Evolutionary conservation across 2,329 filamentous ascomycete species (phyloP).

Genomic region (Parastagonospora nodorum): DNA sequence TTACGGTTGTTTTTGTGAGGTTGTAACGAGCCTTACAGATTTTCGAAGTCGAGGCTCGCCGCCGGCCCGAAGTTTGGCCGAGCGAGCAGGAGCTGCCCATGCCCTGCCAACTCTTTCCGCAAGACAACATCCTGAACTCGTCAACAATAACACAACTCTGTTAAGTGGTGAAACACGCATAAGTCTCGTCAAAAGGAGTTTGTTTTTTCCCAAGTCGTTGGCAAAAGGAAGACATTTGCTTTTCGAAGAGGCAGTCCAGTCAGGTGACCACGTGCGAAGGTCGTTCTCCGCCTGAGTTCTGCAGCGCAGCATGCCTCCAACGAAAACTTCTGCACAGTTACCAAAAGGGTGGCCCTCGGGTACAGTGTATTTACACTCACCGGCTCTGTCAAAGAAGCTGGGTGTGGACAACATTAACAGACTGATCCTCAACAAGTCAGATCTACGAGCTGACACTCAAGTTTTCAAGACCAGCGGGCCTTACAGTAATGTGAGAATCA

Average conservation of each 20-base stretch:
- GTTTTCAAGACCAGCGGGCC: constrained; percentile 29
- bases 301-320: background rate
- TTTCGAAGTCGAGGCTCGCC: background rate
- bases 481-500: constrained; percentile 49
- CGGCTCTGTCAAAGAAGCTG: constrained; percentile 40
- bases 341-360: constrained; percentile 41
- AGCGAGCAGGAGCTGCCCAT: background rate
- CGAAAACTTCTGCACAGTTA: constrained; percentile 7
- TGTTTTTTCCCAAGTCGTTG: background rate
- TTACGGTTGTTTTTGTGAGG: background rate
- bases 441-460: constrained; percentile 18
- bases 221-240: background rate
- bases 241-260: background rate
- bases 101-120: background rate
- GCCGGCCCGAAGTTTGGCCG: background rate
- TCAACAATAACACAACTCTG: background rate
- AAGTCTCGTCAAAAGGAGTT: constrained; percentile 1
- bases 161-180: constrained; percentile 6
- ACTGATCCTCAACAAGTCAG: constrained; percentile 26
- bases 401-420: constrained; percentile 23
- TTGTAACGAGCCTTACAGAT: background rate
- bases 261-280: background rate
- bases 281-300: background rate
- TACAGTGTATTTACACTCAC: constrained; percentile 32
- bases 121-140: background rate